Base-by-base conservation (phyloP, 2,329 filamentous ascomycete species). In the Leptosphaerulina australis region DNA sequence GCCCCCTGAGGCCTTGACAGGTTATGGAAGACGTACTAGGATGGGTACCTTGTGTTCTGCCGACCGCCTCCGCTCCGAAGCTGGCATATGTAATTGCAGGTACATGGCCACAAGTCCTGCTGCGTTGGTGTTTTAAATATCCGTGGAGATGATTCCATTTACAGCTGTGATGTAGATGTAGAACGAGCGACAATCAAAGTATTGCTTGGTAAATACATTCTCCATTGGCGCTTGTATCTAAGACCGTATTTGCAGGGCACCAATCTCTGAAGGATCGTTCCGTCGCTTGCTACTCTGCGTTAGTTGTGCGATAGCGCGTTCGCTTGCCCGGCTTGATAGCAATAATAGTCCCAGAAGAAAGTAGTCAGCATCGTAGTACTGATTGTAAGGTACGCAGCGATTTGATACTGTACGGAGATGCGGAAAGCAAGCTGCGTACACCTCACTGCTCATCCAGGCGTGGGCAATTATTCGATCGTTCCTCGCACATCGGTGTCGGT, bases 391-490 rank as follows among this genome's bases (percentile, higher is more conserved):
- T 26, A 33, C 31, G 26, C 34, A 37, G 53, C 50, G 37, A 54
- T 57, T 56, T 39, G 33, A 45, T 51, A 26, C 48, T 45, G 48
- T 36, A 30, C n/a, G 10, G n/a, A 15, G 21, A 11, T 24, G 17
- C 36, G 25, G 11, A 33, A 10, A n/a, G 22, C 8, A 22, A 9
- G 17, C 18, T 4, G 17, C 25, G 56, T 63, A 55, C n/a, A n/a
- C 59, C 62, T 69, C 69, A 68, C 70, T 66, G 61, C 63, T 59
- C 51, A 46, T 59, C 37, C 41, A 36, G 7, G 34, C 31, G 30
- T 31, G 28, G 45, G 43, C 51, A 44, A 53, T 65, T 68, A 67
- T 63, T 61, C 59, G 46, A 66, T 63, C 51, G 44, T 60, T 66
- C 65, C 55, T 66, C 56, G 56, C 64, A 50, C 25, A 22, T 44